Base-by-base conservation (phyloP, 495 filamentous ascomycete genomes). In the Eremomyces bilateralis region DNA sequence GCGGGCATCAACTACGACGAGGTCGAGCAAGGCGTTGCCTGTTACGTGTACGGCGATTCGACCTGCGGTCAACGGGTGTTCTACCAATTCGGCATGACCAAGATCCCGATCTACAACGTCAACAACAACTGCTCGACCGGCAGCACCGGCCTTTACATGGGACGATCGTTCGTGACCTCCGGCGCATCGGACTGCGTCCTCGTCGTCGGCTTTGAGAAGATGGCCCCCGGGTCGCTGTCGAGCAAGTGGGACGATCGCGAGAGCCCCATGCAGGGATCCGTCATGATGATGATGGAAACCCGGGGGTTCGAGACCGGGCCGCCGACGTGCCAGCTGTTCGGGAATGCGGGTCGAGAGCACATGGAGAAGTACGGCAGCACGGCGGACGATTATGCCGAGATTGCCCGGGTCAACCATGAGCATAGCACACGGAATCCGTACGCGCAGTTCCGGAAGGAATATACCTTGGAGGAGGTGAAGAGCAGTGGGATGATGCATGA, bases 71-170 rank as follows among this genome's bases (percentile, higher is more conserved):
- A 95, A 62, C 71, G 85, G 27, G 80, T 93, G 39, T 92, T 95
- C 61, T 95, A 95, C 54, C 85, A 95, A 57, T 92, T 93, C 50
- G 85, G 85, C 52, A 80, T 93, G 69, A 92, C 80, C 27, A 42
- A 36, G 4, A 43, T 43, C 12, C 41, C 41, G 11, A 43, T 43
- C 16, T 43, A 43, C 20, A 43, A 43, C 29, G 36, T 34, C 16
- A 92, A 92, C 67, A 95, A 95, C 60, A 91, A 91, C 58, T 95
- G 85, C 62, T 74, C 79, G 1, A 93, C 85, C 1, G 85, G 85
- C 2, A 77, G 71, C 0, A 90, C 85, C 0, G 85, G 85, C 17
- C 57, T 93, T 24, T 64, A 74, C 39, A 70, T 93, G 68, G 85
- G 69, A 3, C 67, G 83, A 16, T 76, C 69, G 15, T 58, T 85